Conservation (phyloP, 2,329 filamentous ascomycete genomes). For the Cordyceps pruinosa region DNA sequence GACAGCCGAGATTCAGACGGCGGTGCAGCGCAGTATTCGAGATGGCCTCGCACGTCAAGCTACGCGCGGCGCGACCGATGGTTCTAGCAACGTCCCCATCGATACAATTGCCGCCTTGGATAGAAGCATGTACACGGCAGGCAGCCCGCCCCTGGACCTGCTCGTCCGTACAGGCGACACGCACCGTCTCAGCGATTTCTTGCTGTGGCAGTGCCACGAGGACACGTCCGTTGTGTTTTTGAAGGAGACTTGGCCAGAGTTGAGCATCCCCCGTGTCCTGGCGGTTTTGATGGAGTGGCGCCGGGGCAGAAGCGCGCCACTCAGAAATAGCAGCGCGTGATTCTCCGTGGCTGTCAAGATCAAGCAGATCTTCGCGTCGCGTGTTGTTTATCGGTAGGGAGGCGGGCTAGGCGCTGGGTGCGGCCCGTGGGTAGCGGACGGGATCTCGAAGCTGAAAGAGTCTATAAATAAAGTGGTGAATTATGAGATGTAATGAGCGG, state of each 20-base stretch:
- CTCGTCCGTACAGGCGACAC: conserved; percentile 82
- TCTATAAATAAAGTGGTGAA: no score
- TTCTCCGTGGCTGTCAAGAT: no score
- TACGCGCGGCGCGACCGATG: conserved; percentile 24
- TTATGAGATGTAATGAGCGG: no score
- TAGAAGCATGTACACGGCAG: conserved; percentile 72
- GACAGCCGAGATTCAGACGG: not conserved
- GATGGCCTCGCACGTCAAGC: conserved; percentile 44
- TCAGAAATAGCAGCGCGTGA: no score
- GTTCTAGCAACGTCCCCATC: conserved; percentile 35
- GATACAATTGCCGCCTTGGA: conserved; percentile 73
- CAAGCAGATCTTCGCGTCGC: no score
- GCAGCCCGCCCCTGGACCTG: conserved; percentile 75
- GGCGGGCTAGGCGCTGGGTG: no score
- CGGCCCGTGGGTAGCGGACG: no score
- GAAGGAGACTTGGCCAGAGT: conserved; percentile 82
- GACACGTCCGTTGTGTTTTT: conserved; percentile 79
- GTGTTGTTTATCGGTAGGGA: no score
- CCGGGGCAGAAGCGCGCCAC: no score
- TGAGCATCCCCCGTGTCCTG: conserved; percentile 79
- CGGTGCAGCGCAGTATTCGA: not conserved
- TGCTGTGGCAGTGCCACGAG: conserved; percentile 90
- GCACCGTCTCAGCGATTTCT: conserved; percentile 78
- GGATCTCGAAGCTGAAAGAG: no score
- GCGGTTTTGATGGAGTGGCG: conserved; percentile 79